phyloP scores from a whole-genome alignment of 306 rosid species.

The Dicorynia guianensis region DNA sequence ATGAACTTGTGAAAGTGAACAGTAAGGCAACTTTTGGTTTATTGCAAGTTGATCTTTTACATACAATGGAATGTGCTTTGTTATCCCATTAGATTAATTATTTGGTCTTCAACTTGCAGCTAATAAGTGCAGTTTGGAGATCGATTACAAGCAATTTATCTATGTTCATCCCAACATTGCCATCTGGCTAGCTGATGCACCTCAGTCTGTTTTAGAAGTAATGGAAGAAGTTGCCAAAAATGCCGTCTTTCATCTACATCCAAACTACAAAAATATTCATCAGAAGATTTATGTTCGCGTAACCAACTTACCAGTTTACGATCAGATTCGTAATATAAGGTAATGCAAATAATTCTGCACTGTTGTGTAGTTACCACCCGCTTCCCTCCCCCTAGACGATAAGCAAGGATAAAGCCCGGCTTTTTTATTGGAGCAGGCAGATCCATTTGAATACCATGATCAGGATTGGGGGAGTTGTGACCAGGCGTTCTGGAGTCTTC shows the following conservation, averaged over 20 bases:
- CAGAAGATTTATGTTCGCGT: slow-evolving; percentile 90
- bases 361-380: background rate
- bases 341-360: slow-evolving; percentile 27
- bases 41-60: background rate
- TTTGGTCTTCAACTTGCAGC: slow-evolving; percentile 58
- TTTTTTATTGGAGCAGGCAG: slow-evolving; percentile 64
- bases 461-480: slow-evolving; percentile 98
- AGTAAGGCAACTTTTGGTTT: background rate
- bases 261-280: slow-evolving; percentile 85
- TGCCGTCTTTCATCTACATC: slow-evolving; percentile 86
- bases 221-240: slow-evolving; percentile 98
- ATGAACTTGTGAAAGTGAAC: slow-evolving; percentile 9
- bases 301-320: slow-evolving; percentile 90
- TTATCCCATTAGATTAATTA: background rate
- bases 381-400: background rate
- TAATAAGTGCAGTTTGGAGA: slow-evolving; percentile 91
- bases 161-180: slow-evolving; percentile 97
- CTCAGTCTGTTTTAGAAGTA: slow-evolving; percentile 95
- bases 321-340: slow-evolving; percentile 98
- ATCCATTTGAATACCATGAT: slow-evolving; percentile 98
- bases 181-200: slow-evolving; percentile 99
- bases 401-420: slow-evolving; percentile 3
- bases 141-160: slow-evolving; percentile 94
- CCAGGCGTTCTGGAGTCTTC: slow-evolving; percentile 96
- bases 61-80: background rate